These are phyloP conservation scores for Discostella pseudostelligera DNA, from an alignment of 108 stramenopile species.

Conservation along the genomic window DNA sequence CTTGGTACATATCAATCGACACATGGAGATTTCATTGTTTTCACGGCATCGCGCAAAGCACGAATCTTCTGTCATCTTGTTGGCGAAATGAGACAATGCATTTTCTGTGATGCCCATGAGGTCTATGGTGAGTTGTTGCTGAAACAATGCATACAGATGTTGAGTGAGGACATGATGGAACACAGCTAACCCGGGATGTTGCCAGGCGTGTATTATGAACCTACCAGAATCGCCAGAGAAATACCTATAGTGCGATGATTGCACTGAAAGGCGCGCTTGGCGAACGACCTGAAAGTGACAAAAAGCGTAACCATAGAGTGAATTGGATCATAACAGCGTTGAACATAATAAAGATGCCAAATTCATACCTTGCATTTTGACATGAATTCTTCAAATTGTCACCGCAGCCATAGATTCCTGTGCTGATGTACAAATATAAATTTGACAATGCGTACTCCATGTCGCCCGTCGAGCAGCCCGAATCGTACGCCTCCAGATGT, in stretches of 20 bases:
- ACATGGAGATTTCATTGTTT: conserved; percentile 11
- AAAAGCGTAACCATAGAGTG: neutral
- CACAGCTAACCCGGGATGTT: neutral
- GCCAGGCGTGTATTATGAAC: neutral
- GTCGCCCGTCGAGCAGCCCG: conserved; percentile 15
- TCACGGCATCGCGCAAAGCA: conserved; percentile 11
- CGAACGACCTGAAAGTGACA: neutral
- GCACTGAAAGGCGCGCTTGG: conserved; percentile 22
- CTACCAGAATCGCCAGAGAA: neutral
- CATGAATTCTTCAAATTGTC: conserved; percentile 12
- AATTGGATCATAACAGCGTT: neutral
- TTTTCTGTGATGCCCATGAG: conserved; percentile 26
- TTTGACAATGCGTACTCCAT: conserved; percentile 30
- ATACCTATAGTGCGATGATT: neutral
- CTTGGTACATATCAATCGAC: conserved; percentile 16
- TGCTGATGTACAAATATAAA: conserved; percentile 11
- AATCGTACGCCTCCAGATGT: conserved; percentile 29
- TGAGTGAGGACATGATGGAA: neutral
- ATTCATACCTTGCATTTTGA: neutral
- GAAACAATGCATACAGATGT: neutral
- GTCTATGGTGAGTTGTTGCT: conserved; percentile 16
- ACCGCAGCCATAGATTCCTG: conserved; percentile 21
- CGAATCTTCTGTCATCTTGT: conserved; percentile 16
- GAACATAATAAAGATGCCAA: no score
- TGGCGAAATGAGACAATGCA: conserved; percentile 12